Percentiles rank a stretch among this genome's conserved stretches.
Conservation (phyloP, 1,284 basidiomycete species). For the Papiliotrema fonsecae region DNA sequence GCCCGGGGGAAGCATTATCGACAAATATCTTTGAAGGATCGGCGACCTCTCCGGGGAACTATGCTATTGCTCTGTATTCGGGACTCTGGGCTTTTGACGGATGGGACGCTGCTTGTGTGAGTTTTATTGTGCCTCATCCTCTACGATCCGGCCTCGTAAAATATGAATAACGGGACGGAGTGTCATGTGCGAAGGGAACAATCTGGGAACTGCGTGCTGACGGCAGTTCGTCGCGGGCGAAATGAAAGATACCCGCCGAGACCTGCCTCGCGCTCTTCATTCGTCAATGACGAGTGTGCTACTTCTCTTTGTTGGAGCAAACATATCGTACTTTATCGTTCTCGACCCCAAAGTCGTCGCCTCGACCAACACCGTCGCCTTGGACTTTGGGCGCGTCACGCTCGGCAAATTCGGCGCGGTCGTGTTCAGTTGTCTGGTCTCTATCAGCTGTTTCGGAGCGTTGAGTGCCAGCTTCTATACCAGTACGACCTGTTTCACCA, state of each 20-base stretch:
- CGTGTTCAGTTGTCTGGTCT: slow-evolving; percentile 79
- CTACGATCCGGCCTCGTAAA: no score
- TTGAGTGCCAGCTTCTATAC: slow-evolving; percentile 84
- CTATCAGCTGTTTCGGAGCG: slow-evolving; percentile 89
- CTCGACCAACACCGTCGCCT: slow-evolving; percentile 75
- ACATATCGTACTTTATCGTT: slow-evolving; percentile 88
- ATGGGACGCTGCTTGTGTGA: slow-evolving; percentile 56
- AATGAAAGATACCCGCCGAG: slow-evolving; percentile 75
- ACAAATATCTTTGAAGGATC: slow-evolving; percentile 66
- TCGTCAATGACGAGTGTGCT: slow-evolving; percentile 66
- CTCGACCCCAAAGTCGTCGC: slow-evolving; percentile 64
- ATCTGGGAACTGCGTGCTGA: slow-evolving; percentile 16
- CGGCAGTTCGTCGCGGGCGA: slow-evolving; percentile 82
- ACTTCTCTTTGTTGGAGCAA: slow-evolving; percentile 73
- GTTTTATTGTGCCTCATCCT: no score
- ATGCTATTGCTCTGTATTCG: slow-evolving; percentile 90
- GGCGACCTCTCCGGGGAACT: slow-evolving; percentile 71
- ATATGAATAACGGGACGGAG: no score
- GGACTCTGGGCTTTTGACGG: slow-evolving; percentile 95
- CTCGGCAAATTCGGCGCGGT: slow-evolving; percentile 81
- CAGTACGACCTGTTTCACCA: slow-evolving; percentile 39
- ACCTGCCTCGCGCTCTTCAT: slow-evolving; percentile 86
- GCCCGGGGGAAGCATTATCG: slow-evolving; percentile 34
- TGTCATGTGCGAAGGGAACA: slow-evolving; percentile 23
- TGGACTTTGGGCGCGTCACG: slow-evolving; percentile 85